Percentiles rank a stretch among this genome's conserved stretches.
phyloP scores from a whole-genome alignment of 768 basidiomycete genomes.

The Termitomyces sp. region DNA sequence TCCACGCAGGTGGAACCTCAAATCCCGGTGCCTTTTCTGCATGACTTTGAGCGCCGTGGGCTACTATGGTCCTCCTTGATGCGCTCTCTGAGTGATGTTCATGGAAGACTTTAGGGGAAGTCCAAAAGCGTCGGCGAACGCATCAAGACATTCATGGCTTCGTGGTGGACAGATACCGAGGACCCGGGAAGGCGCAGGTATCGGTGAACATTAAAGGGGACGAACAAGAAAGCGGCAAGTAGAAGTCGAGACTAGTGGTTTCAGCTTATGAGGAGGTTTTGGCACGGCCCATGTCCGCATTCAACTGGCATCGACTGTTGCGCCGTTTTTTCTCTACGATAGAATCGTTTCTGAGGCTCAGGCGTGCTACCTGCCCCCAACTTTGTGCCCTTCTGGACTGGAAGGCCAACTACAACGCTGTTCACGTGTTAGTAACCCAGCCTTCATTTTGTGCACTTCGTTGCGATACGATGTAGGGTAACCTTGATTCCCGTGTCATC shows the following conservation, averaged over 20 bases:
- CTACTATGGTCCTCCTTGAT: slow-evolving; percentile 24
- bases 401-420: slow-evolving; percentile 30
- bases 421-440: slow-evolving; percentile 32
- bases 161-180: slow-evolving; percentile 23
- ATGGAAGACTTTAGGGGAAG: slow-evolving; percentile 25
- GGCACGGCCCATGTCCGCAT: slow-evolving; percentile 19
- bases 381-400: slow-evolving; percentile 32
- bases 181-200: slow-evolving; percentile 2
- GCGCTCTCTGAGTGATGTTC: slow-evolving; percentile 9
- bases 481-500: slow-evolving; percentile 21
- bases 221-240: slow-evolving; percentile 24
- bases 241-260: slow-evolving; percentile 1
- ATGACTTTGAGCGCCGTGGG: slow-evolving; percentile 48
- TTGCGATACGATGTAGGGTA: slow-evolving; percentile 14
- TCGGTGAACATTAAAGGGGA: slow-evolving; percentile 16
- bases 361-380: slow-evolving; percentile 30
- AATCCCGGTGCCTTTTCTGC: slow-evolving; percentile 50
- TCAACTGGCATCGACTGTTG: slow-evolving; percentile 8
- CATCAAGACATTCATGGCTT: slow-evolving; percentile 51
- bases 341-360: slow-evolving; percentile 6
- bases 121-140: slow-evolving; percentile 46
- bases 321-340: slow-evolving; percentile 1
- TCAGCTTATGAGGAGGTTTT: slow-evolving; percentile 14
- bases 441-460: slow-evolving; percentile 23
- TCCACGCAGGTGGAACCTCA: slow-evolving; percentile 20